Percentiles rank a stretch among this genome's conserved stretches.
Evolutionary conservation across 371 early-diverging fungal genomes (phyloP).

Genomic region (Mucor circinelloides): DNA sequence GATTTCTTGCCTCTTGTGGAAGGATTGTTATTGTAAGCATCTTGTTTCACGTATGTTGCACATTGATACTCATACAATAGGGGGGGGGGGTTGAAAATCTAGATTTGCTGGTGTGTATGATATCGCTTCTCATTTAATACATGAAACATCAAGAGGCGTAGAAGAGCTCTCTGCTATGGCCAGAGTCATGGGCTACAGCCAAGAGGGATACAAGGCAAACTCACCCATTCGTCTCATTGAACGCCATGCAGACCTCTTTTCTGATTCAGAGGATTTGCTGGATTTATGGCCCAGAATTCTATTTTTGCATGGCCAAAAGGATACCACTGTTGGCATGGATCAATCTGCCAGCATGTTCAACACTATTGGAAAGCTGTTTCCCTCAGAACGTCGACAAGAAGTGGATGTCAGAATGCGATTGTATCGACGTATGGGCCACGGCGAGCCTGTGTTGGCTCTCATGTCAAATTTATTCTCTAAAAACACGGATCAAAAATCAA

Average conservation of each 20-base stretch:
- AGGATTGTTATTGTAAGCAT: conserved; percentile 56
- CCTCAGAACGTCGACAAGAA: conserved; percentile 37
- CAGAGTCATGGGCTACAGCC: conserved; percentile 61
- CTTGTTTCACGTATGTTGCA: not conserved
- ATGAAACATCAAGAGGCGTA: conserved; percentile 68
- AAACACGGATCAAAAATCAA: conserved; percentile 27
- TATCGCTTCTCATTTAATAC: conserved; percentile 61
- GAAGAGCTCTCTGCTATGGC: conserved; percentile 78
- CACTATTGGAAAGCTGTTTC: conserved; percentile 37
- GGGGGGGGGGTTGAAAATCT: not conserved
- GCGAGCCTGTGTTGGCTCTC: conserved; percentile 44
- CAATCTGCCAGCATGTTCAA: conserved; percentile 51
- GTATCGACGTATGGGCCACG: conserved; percentile 46
- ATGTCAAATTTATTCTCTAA: conserved; percentile 40
- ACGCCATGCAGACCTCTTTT: conserved; percentile 28
- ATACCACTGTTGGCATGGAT: conserved; percentile 39
- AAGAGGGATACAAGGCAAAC: conserved; percentile 31
- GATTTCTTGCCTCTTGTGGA: conserved; percentile 54
- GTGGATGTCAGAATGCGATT: conserved; percentile 47
- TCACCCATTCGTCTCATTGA: conserved; percentile 47
- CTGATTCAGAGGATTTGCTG: conserved; percentile 28
- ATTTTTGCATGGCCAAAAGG: conserved; percentile 52
- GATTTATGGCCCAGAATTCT: conserved; percentile 44
- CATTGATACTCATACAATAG: too few relatives aligned
- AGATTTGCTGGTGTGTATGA: conserved; percentile 68